Evolutionary conservation across 78 protist genomes (phyloP), one percentile per base, ranked within the genome.

Genomic region (Dictyostelium brefeldianum): DNA sequence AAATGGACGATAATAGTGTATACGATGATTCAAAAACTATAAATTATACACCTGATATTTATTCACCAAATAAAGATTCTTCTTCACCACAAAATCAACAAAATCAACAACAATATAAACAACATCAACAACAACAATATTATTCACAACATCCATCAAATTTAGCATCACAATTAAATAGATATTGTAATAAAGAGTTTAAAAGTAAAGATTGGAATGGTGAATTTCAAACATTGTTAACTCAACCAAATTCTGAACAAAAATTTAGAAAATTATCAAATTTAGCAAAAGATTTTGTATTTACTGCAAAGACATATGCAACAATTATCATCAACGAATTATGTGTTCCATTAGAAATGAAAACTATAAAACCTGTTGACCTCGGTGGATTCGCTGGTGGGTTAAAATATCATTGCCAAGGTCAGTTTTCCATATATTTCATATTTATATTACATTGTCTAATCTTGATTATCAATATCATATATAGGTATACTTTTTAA

Each of bases 371-470:
- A 78, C 95, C 95, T 0, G 84, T 92, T 48, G 87, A 81, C 46
- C 20, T 80, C 15, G 95, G 95, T 54, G 95, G 95, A 9, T 77
- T 92, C 46, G 95, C 95, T 29, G 95, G 95, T 69, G 95, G 95
- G 0, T 27, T 80, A 22, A 94, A 78, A 18, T 94, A 71, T 53
- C 81, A 81, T 54, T 94, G 96, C 15, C 89, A 75, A 17, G 89
- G 43, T 36, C 2, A 36, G 43, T n/a, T n/a, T n/a, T n/a, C n/a
- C n/a, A n/a, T n/a, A n/a, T n/a, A n/a, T n/a, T n/a, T n/a, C n/a
- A n/a, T n/a, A n/a, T n/a, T n/a, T n/a, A n/a, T n/a, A n/a, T n/a
- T n/a, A n/a, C n/a, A n/a, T n/a, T n/a, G n/a, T n/a, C n/a, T n/a
- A n/a, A n/a, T n/a, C n/a, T n/a, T n/a, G n/a, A n/a, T n/a, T n/a